Percentiles rank a stretch among this genome's conserved stretches.
phyloP scores from a whole-genome alignment of 768 basidiomycete genomes.

The Peribolospora kevripleyi region DNA sequence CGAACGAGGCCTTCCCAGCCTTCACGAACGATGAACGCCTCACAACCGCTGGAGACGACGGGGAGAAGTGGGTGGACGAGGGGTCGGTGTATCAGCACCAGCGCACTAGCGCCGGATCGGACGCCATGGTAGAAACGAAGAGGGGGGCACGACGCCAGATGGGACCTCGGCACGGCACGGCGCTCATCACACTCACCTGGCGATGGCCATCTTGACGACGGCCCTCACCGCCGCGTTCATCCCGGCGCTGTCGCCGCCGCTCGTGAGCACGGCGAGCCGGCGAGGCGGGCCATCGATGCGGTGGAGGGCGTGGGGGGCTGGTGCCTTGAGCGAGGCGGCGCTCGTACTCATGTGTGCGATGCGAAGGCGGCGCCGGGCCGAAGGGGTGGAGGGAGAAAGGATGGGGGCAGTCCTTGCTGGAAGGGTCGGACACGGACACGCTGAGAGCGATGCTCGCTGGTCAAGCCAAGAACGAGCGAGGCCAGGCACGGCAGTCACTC shows the following conservation, averaged over 20 bases:
- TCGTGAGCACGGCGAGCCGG: conserved; percentile 54
- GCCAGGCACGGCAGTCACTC: too few relatives aligned
- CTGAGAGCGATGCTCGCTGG: too few relatives aligned
- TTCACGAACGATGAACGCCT: conserved; percentile 87
- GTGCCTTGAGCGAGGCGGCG: too few relatives aligned
- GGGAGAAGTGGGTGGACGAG: not conserved
- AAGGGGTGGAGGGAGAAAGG: too few relatives aligned
- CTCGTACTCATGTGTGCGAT: too few relatives aligned
- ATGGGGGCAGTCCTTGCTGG: too few relatives aligned
- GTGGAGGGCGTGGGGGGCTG: too few relatives aligned
- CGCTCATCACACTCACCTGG: conserved; percentile 33
- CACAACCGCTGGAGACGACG: conserved; percentile 45
- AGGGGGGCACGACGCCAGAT: not conserved
- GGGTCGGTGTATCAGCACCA: not conserved
- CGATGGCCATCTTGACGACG: conserved; percentile 74
- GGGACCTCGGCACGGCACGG: too few relatives aligned
- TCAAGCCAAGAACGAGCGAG: too few relatives aligned
- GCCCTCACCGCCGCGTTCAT: conserved; percentile 74
- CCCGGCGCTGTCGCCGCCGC: conserved; percentile 91
- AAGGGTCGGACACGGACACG: too few relatives aligned
- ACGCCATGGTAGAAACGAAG: not conserved
- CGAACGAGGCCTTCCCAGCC: conserved; percentile 94
- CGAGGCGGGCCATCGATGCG: not conserved
- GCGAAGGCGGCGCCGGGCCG: too few relatives aligned
- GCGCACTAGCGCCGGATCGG: not conserved